Evolutionary conservation across 257 asterid genomes (phyloP), one percentile per base, ranked within the genome.

Genomic region (Fraxinus pennsylvanica): DNA sequence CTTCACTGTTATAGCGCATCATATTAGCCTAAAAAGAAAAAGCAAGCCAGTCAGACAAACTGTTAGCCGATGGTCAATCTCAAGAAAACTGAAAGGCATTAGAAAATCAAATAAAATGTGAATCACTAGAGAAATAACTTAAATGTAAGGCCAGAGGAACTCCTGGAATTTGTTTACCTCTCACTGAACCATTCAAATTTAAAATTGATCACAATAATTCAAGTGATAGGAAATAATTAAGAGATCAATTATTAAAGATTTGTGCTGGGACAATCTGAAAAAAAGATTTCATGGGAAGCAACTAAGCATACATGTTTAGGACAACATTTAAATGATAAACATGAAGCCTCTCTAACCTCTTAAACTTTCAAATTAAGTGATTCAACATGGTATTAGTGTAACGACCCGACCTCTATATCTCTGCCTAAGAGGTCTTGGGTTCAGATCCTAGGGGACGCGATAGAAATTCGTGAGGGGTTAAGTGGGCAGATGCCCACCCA

Each of bases 1-100:
- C 78, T 72, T 93, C 96, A 81, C 87, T 88, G 84, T 86, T 90
- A 45, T 86, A 90, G 27, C 80, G 94, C 86, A 91, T 86, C 79
- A 95, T 93, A 84, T 90, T 95, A 25, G 93, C 95, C 98, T 95
- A 78, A 38, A 82, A 85, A 75, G 78, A 59, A 76, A 78, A 77
- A 70, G 75, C 30, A 73, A 68, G 43, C 74, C 14, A 72, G 39
- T 79, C 68, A 84, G 84, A 66, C 1, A 50, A 78, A 68, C 75
- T 43, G 17, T 47, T 38, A 78, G 19, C 63, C 74, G 30, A 54
- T 38, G n/a, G 33, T 30, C 66, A 63, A 73, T 71, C 71, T 69
- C 52, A 39, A 71, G 68, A 32, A 22, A 77, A 57, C 21, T 59
- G 76, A 50, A 29, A 25, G 68, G 69, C 54, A 57, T 52, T 47